Evolutionary conservation across 345 rosid species (phyloP).

Genomic region (Aquilaria yunnanensis): DNA sequence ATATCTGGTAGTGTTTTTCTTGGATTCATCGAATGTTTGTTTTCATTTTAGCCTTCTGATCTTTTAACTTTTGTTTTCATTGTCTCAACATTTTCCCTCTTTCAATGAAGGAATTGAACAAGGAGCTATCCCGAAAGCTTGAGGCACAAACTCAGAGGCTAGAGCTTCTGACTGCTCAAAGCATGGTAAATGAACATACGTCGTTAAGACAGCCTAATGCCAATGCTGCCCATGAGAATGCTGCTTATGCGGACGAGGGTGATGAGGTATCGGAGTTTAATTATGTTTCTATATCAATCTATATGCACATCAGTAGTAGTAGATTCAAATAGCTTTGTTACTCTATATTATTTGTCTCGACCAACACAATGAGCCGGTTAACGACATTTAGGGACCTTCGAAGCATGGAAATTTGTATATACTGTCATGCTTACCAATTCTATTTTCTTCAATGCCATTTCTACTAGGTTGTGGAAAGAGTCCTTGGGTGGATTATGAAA

Average conservation of each 20-base stretch:
- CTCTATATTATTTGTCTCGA: no score
- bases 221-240: constrained; percentile 35
- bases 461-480: constrained; percentile 91
- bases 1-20: no score
- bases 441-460: background rate
- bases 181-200: constrained; percentile 46
- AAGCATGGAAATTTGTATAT: no score
- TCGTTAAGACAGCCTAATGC: constrained; percentile 50
- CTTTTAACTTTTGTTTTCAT: no score
- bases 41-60: no score
- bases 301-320: no score
- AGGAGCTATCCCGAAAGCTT: constrained; percentile 76
- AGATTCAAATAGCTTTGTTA: no score
- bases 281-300: constrained; percentile 9
- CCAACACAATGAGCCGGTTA: no score
- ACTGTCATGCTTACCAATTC: background rate
- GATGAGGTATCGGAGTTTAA: constrained; percentile 60
- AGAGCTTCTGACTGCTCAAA: constrained; percentile 85
- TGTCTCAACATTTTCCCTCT: no score
- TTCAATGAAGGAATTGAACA: constrained; percentile 63
- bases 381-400: no score
- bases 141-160: constrained; percentile 92
- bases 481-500: constrained; percentile 97
- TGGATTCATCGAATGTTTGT: no score
- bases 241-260: constrained; percentile 91